These are phyloP conservation scores for Phialocephala sp. DNA, from an alignment of 2,329 filamentous ascomycete species.

Conservation along the genomic window DNA sequence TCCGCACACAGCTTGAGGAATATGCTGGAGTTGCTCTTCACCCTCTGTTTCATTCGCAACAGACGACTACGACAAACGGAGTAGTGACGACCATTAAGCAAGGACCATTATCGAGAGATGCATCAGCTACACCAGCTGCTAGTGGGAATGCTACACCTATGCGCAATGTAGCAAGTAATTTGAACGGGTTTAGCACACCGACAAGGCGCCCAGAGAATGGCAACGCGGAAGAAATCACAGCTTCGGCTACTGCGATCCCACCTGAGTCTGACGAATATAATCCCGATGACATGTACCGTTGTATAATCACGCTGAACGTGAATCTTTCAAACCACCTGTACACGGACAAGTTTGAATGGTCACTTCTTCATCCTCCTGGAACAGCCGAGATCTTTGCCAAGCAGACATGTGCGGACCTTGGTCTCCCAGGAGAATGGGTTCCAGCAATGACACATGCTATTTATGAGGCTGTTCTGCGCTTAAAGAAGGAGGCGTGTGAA, in stretches of 20 bases:
- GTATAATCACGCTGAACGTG: slow-evolving; percentile 88
- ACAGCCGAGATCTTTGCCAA: slow-evolving; percentile 92
- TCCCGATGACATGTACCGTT: slow-evolving; percentile 93
- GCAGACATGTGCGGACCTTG: slow-evolving; percentile 90
- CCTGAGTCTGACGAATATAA: slow-evolving; percentile 78
- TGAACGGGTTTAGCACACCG: slow-evolving; percentile 55
- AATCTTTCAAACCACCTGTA: slow-evolving; percentile 91
- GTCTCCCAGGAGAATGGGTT: slow-evolving; percentile 90
- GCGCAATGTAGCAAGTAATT: slow-evolving; percentile 52
- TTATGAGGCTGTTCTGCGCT: slow-evolving; percentile 87
- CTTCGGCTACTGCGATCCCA: slow-evolving; percentile 68
- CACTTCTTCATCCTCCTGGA: slow-evolving; percentile 86
- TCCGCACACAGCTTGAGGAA: slow-evolving; percentile 92
- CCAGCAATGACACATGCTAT: slow-evolving; percentile 95
- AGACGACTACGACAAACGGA: slow-evolving; percentile 42
- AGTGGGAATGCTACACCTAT: slow-evolving; percentile 64
- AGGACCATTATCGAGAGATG: slow-evolving; percentile 42
- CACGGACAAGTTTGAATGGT: slow-evolving; percentile 98
- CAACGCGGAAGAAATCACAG: slow-evolving; percentile 61
- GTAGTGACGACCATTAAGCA: slow-evolving; percentile 43
- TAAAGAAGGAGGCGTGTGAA: slow-evolving; percentile 97
- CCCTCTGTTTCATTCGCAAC: slow-evolving; percentile 78
- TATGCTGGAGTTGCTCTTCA: slow-evolving; percentile 94
- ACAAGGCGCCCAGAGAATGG: slow-evolving; percentile 51
- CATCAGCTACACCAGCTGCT: slow-evolving; percentile 49